Conservation (phyloP, 1,284 basidiomycete genomes). For the Apiotrichum brassicae region DNA sequence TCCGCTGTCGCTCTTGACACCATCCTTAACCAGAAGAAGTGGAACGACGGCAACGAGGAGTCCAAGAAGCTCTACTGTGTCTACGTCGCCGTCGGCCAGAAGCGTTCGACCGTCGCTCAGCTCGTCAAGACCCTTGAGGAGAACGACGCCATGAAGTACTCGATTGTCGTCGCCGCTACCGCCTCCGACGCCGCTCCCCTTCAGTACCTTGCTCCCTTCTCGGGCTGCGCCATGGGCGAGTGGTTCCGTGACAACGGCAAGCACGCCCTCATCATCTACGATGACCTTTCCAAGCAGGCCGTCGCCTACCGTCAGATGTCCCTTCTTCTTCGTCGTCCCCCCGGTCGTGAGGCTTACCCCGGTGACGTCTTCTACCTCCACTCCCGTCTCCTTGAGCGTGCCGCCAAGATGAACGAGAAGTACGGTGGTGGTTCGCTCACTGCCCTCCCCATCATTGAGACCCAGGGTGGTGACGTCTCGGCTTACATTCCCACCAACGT, state of each 20-base stretch:
- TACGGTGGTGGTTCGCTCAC: constrained; percentile 97
- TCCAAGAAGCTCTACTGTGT: constrained; percentile 99
- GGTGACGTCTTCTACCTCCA: constrained; percentile 99
- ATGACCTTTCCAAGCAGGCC: constrained; percentile 99
- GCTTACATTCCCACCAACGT: constrained; percentile 82
- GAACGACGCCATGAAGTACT: constrained; percentile 99
- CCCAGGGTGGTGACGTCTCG: constrained; percentile 99
- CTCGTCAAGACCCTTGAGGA: constrained; percentile 98
- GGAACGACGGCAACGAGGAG: constrained; percentile 97
- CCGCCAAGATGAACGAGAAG: constrained; percentile 98
- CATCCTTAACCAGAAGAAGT: constrained; percentile 99
- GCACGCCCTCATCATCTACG: constrained; percentile 93
- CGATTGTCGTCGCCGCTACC: constrained; percentile 96
- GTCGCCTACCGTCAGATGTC: constrained; percentile 99
- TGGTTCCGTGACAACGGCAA: constrained; percentile 99
- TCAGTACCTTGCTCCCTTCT: constrained; percentile 99
- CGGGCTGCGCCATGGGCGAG: constrained; percentile 99
- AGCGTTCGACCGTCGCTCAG: constrained; percentile 98
- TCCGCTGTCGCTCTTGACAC: constrained; percentile 94
- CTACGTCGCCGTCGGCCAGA: constrained; percentile 98
- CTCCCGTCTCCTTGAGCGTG: constrained; percentile 98
- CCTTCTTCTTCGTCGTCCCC: constrained; percentile 96
- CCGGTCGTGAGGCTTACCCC: constrained; percentile 99
- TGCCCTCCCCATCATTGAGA: constrained; percentile 98
- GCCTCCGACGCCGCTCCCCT: constrained; percentile 98